phyloP scores from a whole-genome alignment of 257 asterid genomes.

The Knoxia roxburghii region DNA sequence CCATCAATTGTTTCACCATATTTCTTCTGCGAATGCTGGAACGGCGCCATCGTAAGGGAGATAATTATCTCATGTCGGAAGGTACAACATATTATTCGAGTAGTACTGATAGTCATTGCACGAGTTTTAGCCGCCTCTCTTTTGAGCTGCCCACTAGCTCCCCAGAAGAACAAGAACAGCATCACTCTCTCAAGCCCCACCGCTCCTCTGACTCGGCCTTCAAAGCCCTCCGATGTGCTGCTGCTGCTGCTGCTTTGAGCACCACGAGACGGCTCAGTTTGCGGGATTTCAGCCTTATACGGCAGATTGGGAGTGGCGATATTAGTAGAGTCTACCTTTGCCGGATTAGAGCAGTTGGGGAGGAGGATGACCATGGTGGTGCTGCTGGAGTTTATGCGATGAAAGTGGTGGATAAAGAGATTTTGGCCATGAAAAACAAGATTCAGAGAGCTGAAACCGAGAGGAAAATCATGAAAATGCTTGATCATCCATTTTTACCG shows the following conservation, averaged over 20 bases:
- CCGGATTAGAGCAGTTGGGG: conserved; percentile 24
- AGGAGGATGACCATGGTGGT: too few species aligned
- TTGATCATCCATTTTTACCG: conserved; percentile 85
- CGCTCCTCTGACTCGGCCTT: conserved; percentile 69
- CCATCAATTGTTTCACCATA: too few species aligned
- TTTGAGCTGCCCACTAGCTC: conserved; percentile 56
- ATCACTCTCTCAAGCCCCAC: conserved; percentile 42
- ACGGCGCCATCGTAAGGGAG: too few species aligned
- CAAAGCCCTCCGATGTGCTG: conserved; percentile 32
- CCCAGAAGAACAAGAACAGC: conserved; percentile 38
- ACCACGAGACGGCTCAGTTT: conserved; percentile 41
- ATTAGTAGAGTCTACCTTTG: conserved; percentile 74
- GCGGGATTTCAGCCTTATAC: conserved; percentile 61
- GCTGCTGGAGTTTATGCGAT: too few species aligned
- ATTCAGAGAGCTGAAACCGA: conserved; percentile 77
- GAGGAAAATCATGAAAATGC: conserved; percentile 58
- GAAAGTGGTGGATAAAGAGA: conserved; percentile 81
- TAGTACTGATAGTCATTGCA: too few species aligned
- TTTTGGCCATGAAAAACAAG: conserved; percentile 65
- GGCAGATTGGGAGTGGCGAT: conserved; percentile 88
- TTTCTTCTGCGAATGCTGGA: too few species aligned
- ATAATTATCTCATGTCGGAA: too few species aligned
- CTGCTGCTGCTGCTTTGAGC: background rate
- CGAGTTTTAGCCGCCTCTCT: conserved; percentile 61
- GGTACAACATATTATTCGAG: too few species aligned